A percentile compares a stretch with the other conserved stretches of the same genome.
phyloP scores from a whole-genome alignment of 2,329 filamentous ascomycete species.

The Colletotrichum nymphaeae region DNA sequence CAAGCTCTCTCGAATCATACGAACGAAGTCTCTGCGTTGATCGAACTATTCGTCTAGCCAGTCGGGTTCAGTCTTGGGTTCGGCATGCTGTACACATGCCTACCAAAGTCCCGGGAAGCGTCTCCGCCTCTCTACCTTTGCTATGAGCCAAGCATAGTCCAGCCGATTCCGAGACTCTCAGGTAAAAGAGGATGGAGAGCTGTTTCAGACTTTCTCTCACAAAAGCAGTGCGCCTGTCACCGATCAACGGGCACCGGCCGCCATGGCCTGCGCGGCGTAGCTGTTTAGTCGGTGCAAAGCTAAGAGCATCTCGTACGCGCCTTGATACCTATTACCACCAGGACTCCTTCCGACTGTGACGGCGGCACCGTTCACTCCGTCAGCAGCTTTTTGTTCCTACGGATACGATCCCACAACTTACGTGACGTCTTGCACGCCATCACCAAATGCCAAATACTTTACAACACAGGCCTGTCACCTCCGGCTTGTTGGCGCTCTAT shows the following conservation, averaged over 20 bases:
- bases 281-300: background rate
- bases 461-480: background rate
- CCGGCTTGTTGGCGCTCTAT: background rate
- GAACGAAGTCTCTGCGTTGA: background rate
- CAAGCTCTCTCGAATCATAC: constrained; percentile 4
- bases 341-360: background rate
- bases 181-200: background rate
- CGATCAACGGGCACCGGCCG: background rate
- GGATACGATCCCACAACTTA: background rate
- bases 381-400: background rate
- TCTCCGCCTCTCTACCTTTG: background rate
- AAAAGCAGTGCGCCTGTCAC: background rate
- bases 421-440: background rate
- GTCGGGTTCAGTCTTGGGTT: background rate
- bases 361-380: background rate
- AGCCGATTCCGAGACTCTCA: background rate
- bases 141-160: background rate
- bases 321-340: background rate
- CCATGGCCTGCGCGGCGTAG: constrained; percentile 6
- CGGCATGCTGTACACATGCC: background rate
- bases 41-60: background rate
- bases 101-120: background rate
- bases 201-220: constrained; percentile 13
- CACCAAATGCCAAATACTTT: background rate
- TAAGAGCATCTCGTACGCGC: background rate